These are phyloP conservation scores for Trypanosomatidae sp. DNA, from an alignment of 208 protist species.

Conservation along the genomic window DNA sequence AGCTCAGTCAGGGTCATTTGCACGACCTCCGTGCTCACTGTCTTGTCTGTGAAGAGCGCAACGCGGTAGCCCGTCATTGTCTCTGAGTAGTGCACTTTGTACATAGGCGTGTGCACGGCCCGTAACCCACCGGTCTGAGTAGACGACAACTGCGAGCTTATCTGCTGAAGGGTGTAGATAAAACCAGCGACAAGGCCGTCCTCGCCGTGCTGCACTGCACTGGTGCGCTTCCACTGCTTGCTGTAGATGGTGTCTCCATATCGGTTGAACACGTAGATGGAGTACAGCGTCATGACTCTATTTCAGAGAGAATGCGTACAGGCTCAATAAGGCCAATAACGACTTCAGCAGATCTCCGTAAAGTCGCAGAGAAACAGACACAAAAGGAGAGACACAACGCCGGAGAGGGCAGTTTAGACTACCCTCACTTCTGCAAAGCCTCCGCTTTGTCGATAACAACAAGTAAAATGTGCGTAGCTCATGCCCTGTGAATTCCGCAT, in stretches of 20 bases:
- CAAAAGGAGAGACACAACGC: neutral
- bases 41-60: conserved; percentile 71
- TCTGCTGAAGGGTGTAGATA: conserved; percentile 88
- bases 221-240: conserved; percentile 80
- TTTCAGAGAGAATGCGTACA: neutral
- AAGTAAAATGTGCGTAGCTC: neutral
- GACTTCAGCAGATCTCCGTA: neutral
- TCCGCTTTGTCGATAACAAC: neutral
- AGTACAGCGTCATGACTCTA: conserved; percentile 70
- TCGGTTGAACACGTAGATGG: conserved; percentile 87
- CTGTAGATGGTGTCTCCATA: conserved; percentile 89
- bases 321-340: neutral
- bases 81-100: conserved; percentile 88
- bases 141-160: conserved; percentile 77
- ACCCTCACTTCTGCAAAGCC: neutral
- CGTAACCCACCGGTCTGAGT: conserved; percentile 53
- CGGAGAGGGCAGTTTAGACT: neutral
- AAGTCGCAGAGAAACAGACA: neutral
- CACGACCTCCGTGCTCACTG: conserved; percentile 44
- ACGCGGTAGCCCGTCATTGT: conserved; percentile 87
- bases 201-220: conserved; percentile 72
- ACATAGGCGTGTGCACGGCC: conserved; percentile 78
- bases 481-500: neutral
- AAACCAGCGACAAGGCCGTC: conserved; percentile 83
- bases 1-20: conserved; percentile 55